Evolutionary conservation across 2,329 filamentous ascomycete genomes (phyloP).

Genomic region (Exophiala dermatitidis): DNA sequence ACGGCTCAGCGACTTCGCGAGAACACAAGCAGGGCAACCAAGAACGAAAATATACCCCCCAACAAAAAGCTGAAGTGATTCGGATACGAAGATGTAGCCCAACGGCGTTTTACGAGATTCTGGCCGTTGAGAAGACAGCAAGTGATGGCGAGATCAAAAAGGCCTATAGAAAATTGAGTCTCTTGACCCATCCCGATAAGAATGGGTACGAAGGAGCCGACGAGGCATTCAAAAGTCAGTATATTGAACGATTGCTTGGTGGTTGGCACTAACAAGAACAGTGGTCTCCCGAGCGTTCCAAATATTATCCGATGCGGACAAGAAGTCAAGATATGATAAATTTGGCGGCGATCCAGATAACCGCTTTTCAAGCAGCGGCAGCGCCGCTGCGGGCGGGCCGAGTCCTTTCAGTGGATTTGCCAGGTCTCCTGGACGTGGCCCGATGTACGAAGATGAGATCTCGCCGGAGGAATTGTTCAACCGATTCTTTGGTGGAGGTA

Average conservation of each 20-base stretch:
- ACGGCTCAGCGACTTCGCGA: conserved; percentile 38
- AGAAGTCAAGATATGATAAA: conserved; percentile 78
- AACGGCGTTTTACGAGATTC: conserved; percentile 93
- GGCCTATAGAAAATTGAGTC: conserved; percentile 86
- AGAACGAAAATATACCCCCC: conserved; percentile 63
- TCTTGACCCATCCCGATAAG: conserved; percentile 97
- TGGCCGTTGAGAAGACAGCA: conserved; percentile 61
- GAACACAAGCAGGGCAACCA: conserved; percentile 47
- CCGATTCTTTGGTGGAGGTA: conserved; percentile 80
- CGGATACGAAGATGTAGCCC: conserved; percentile 76
- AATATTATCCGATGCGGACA: conserved; percentile 85
- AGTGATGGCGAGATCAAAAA: conserved; percentile 90
- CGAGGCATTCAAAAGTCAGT: conserved; percentile 87
- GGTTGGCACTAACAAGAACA: conserved; percentile 28
- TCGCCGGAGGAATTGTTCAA: conserved; percentile 96
- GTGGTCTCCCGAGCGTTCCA: conserved; percentile 92
- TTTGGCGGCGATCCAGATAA: conserved; percentile 90
- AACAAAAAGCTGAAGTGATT: conserved; percentile 86
- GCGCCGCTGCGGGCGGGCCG: conserved; percentile 33
- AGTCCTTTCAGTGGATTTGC: conserved; percentile 45
- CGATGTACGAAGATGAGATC: conserved; percentile 82
- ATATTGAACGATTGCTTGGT: not conserved
- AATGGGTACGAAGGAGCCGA: conserved; percentile 93
- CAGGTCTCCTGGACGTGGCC: conserved; percentile 40
- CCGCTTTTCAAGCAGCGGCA: conserved; percentile 58